Conservation (phyloP, 2,329 filamentous ascomycete species). For the Sporothrix euskadiensis region DNA sequence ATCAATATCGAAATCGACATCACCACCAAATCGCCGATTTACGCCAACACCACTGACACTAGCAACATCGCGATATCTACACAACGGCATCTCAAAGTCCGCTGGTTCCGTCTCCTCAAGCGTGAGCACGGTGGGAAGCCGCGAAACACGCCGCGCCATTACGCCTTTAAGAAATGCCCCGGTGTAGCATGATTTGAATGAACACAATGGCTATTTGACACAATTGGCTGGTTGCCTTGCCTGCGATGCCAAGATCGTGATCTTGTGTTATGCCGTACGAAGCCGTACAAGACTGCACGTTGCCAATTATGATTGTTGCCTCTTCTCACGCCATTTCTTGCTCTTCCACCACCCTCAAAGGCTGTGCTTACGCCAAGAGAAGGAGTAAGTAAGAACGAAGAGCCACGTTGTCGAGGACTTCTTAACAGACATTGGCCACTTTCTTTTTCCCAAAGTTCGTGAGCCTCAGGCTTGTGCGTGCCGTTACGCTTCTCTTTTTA, state of each 20-base stretch:
- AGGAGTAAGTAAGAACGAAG: too few relatives aligned
- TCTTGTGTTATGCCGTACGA: background rate
- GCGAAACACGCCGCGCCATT: too few relatives aligned
- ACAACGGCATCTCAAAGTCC: too few relatives aligned
- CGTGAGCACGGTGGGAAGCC: too few relatives aligned
- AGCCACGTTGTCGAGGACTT: background rate
- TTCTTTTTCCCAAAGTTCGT: background rate
- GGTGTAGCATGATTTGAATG: background rate
- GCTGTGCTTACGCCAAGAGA: constrained; percentile 7
- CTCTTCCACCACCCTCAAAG: background rate
- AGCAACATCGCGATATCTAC: too few relatives aligned
- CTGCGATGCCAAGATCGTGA: background rate
- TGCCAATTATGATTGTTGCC: background rate
- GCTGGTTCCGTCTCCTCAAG: too few relatives aligned
- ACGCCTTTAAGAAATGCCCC: too few relatives aligned
- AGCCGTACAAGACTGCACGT: background rate
- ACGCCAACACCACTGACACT: too few relatives aligned
- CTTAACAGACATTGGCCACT: background rate
- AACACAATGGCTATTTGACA: background rate
- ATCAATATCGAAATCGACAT: too few relatives aligned
- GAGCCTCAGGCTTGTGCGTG: background rate
- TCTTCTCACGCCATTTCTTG: background rate
- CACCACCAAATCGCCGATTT: too few relatives aligned
- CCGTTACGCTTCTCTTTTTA: background rate
- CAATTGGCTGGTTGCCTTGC: background rate